Evolutionary conservation across 345 rosid species (phyloP).

Genomic region (Bretschneidera sinensis): DNA sequence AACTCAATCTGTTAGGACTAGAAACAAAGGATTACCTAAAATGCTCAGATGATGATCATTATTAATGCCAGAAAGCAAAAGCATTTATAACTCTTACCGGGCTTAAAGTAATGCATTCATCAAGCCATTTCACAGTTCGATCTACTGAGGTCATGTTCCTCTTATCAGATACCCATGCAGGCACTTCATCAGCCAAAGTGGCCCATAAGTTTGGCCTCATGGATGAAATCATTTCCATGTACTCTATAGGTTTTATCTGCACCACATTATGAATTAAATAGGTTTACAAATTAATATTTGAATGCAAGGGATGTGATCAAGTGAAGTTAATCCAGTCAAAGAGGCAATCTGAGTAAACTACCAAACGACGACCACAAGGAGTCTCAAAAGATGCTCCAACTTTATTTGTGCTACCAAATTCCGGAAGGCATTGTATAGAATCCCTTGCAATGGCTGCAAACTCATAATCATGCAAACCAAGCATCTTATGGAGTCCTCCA

Average conservation of each 20-base stretch:
- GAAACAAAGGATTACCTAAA: no score
- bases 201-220: slow-evolving; percentile 59
- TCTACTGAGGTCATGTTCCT: slow-evolving; percentile 61
- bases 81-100: slow-evolving; percentile 29
- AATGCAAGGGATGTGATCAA: neutral
- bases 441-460: slow-evolving; percentile 58
- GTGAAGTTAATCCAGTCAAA: neutral
- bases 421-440: slow-evolving; percentile 69
- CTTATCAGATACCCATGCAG: slow-evolving; percentile 58
- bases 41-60: neutral
- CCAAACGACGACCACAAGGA: slow-evolving; percentile 61
- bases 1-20: no score
- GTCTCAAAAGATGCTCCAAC: slow-evolving; percentile 70
- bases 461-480: slow-evolving; percentile 45
- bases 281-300: neutral
- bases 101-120: slow-evolving; percentile 52
- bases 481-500: slow-evolving; percentile 56
- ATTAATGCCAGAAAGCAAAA: neutral
- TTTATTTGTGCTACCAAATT: slow-evolving; percentile 39
- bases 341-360: slow-evolving; percentile 12
- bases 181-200: slow-evolving; percentile 76
- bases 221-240: slow-evolving; percentile 61
- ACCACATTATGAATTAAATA: neutral
- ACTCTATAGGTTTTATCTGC: slow-evolving; percentile 59
- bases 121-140: slow-evolving; percentile 72